Evolutionary conservation across 1,284 basidiomycete genomes (phyloP).

Genomic region (Tilletia horrida): DNA sequence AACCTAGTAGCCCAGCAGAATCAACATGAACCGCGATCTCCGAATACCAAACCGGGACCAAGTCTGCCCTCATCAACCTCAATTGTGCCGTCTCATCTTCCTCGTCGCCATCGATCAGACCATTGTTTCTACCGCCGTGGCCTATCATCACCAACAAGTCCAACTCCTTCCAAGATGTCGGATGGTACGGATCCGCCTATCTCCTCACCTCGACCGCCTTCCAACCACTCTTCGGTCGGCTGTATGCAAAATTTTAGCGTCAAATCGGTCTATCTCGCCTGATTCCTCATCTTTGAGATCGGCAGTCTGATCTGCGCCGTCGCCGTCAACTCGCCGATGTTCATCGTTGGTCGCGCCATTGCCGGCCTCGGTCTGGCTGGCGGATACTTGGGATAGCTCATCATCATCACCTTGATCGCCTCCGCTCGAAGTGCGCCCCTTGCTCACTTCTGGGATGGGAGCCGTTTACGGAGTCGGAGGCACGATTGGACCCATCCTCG

Average conservation of each 20-base stretch:
- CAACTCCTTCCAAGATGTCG: slow-evolving; percentile 32
- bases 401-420: slow-evolving; percentile 34
- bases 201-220: slow-evolving; percentile 40
- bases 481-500: slow-evolving; percentile 29
- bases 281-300: slow-evolving; percentile 37
- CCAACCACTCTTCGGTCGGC: slow-evolving; percentile 40
- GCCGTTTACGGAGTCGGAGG: slow-evolving; percentile 36
- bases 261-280: slow-evolving; percentile 34
- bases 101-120: slow-evolving; percentile 31
- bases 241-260: slow-evolving; percentile 38
- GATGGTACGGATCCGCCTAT: slow-evolving; percentile 40
- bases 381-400: slow-evolving; percentile 36
- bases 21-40: no score
- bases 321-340: slow-evolving; percentile 32
- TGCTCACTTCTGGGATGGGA: slow-evolving; percentile 30
- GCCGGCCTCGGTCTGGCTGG: slow-evolving; percentile 40
- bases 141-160: slow-evolving; percentile 38
- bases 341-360: slow-evolving; percentile 45
- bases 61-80: slow-evolving; percentile 23
- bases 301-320: slow-evolving; percentile 44
- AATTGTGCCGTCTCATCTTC: slow-evolving; percentile 19
- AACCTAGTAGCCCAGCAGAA: background rate
- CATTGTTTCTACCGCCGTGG: slow-evolving; percentile 40
- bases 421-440: slow-evolving; percentile 27
- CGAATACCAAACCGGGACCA: slow-evolving; percentile 22